Conservation (phyloP, 306 rosid genomes). For the Datisca glomerata region DNA sequence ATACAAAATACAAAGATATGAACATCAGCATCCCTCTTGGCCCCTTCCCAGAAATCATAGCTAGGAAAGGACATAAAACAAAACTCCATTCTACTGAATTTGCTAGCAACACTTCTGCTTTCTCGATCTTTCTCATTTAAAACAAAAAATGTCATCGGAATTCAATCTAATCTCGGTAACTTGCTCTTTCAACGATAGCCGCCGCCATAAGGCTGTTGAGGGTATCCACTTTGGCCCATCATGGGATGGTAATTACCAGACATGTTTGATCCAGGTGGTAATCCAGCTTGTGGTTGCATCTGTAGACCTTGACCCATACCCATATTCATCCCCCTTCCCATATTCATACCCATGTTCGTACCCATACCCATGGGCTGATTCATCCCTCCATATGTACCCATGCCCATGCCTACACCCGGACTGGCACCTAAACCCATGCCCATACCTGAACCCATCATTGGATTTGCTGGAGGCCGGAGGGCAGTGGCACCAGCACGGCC, state of each 20-base stretch:
- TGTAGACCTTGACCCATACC: slow-evolving; percentile 51
- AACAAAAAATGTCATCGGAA: too few relatives aligned
- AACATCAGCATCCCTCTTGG: too few relatives aligned
- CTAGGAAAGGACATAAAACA: too few relatives aligned
- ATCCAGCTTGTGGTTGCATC: slow-evolving; percentile 52
- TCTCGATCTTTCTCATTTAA: too few relatives aligned
- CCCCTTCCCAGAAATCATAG: too few relatives aligned
- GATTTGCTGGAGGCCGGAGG: slow-evolving; percentile 41
- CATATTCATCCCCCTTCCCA: slow-evolving; percentile 7
- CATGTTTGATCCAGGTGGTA: slow-evolving; percentile 31
- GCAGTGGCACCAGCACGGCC: slow-evolving; percentile 77
- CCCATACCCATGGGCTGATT: slow-evolving; percentile 16
- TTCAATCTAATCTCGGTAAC: too few relatives aligned
- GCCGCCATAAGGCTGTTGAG: neutral
- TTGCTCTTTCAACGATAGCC: too few relatives aligned
- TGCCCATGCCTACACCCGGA: slow-evolving; percentile 33
- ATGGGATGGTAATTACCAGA: neutral
- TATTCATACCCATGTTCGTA: slow-evolving; percentile 8
- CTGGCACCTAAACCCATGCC: slow-evolving; percentile 27
- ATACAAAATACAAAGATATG: too few relatives aligned
- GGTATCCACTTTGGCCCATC: too few relatives aligned
- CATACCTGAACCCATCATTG: slow-evolving; percentile 54
- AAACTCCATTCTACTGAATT: too few relatives aligned
- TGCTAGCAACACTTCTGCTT: too few relatives aligned
- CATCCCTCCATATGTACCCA: slow-evolving; percentile 31